phyloP scores from a whole-genome alignment of 768 basidiomycete species.

The Daedaleopsis nitida region DNA sequence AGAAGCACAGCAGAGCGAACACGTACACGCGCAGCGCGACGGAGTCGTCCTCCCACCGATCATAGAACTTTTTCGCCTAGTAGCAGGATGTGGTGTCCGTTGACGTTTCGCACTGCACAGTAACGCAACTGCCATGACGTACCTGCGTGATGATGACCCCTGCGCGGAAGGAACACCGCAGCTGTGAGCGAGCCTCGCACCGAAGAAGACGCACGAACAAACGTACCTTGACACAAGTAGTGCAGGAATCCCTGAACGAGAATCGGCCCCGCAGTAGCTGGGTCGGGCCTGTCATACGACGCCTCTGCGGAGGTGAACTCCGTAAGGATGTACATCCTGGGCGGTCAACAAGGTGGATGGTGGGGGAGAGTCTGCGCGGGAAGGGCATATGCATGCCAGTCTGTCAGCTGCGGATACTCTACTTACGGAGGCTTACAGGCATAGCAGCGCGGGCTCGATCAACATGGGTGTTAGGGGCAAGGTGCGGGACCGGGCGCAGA shows the following conservation, averaged over 20 bases:
- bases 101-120: too few relatives aligned
- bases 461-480: too few relatives aligned
- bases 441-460: too few relatives aligned
- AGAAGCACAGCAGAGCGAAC: constrained; percentile 38
- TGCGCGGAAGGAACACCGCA: not conserved
- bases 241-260: constrained; percentile 50
- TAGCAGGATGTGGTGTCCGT: not conserved
- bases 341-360: not conserved
- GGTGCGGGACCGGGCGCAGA: too few relatives aligned
- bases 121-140: not conserved
- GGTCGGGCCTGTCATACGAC: constrained; percentile 2
- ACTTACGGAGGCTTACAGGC: not conserved
- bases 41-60: constrained; percentile 40
- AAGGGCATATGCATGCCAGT: not conserved
- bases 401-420: not conserved
- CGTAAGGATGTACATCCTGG: not conserved
- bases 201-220: not conserved
- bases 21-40: constrained; percentile 45
- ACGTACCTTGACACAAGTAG: constrained; percentile 42
- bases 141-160: constrained; percentile 31
- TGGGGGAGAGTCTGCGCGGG: not conserved
- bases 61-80: constrained; percentile 25
- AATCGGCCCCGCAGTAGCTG: constrained; percentile 36
- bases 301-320: not conserved
- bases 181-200: too few relatives aligned